A percentile compares a stretch with the other conserved stretches of the same genome.
These are phyloP conservation scores for Ustilago bromivora DNA, from an alignment of 1,284 basidiomycete genomes.

Conservation along the genomic window DNA sequence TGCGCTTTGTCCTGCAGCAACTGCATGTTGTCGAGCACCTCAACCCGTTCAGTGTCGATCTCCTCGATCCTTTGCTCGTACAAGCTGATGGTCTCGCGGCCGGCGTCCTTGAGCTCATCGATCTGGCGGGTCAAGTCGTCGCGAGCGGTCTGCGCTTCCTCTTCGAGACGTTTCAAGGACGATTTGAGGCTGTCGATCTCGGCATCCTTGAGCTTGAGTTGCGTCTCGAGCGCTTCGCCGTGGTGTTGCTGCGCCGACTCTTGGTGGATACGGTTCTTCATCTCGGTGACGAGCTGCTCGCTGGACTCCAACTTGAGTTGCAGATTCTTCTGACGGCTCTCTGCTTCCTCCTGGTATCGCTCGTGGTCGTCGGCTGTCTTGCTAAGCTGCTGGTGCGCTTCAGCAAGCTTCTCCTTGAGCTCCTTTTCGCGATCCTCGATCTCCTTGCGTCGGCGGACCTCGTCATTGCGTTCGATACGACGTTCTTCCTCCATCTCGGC, in stretches of 20 bases:
- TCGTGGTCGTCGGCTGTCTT: slow-evolving; percentile 73
- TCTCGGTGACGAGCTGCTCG: slow-evolving; percentile 46
- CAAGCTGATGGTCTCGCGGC: slow-evolving; percentile 75
- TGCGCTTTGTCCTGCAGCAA: slow-evolving; percentile 77
- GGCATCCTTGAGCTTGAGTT: slow-evolving; percentile 57
- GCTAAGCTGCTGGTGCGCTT: slow-evolving; percentile 65
- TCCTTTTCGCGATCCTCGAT: slow-evolving; percentile 53
- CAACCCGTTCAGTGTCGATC: slow-evolving; percentile 66
- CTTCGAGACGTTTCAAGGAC: slow-evolving; percentile 59
- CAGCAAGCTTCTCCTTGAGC: slow-evolving; percentile 39
- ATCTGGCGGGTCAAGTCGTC: slow-evolving; percentile 73
- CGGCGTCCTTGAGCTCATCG: slow-evolving; percentile 83
- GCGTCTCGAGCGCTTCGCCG: slow-evolving; percentile 43
- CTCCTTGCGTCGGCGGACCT: slow-evolving; percentile 58
- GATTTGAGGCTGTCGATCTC: slow-evolving; percentile 59
- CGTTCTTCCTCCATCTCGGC: slow-evolving; percentile 70
- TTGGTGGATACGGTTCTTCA: slow-evolving; percentile 40
- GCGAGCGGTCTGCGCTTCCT: slow-evolving; percentile 57
- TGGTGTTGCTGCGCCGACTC: slow-evolving; percentile 40
- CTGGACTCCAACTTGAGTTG: slow-evolving; percentile 53
- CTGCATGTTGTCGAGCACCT: slow-evolving; percentile 57
- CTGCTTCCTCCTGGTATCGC: slow-evolving; percentile 71
- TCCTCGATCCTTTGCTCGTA: slow-evolving; percentile 49
- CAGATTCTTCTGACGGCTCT: slow-evolving; percentile 39
- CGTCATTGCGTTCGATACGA: slow-evolving; percentile 57